Evolutionary conservation across 2,329 filamentous ascomycete genomes (phyloP).

Genomic region (Sporothrix globosa): DNA sequence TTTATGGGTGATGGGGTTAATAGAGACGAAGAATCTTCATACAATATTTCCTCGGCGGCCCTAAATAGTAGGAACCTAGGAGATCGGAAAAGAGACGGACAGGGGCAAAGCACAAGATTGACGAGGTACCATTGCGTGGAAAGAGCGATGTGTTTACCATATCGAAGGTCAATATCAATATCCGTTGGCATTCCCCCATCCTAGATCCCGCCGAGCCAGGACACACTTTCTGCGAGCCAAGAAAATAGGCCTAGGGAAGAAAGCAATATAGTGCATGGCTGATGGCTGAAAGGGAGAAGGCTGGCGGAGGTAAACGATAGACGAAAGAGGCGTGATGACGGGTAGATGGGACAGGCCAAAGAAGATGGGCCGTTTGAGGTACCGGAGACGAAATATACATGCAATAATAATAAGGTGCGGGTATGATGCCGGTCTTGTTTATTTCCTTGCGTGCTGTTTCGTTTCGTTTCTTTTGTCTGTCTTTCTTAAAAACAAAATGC

Average conservation of each 20-base stretch:
- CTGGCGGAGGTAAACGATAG: neutral
- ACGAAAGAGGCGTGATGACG: conserved; percentile 9
- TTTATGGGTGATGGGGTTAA: conserved; percentile 1
- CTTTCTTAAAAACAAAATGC: neutral
- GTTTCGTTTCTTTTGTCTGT: conserved; percentile 8
- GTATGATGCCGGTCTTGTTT: conserved; percentile 16
- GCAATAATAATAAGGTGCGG: neutral
- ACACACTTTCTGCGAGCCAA: conserved; percentile 3
- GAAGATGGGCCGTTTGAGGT: conserved; percentile 6
- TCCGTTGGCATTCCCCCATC: conserved; percentile 15
- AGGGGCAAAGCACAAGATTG: conserved; percentile 3
- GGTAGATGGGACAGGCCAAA: conserved; percentile 22
- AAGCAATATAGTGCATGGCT: neutral
- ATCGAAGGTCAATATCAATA: conserved; percentile 13
- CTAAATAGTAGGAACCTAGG: neutral
- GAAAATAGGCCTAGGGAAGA: conserved; percentile 21
- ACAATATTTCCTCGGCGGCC: neutral
- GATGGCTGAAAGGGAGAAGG: conserved; percentile 14
- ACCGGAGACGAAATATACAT: conserved; percentile 11
- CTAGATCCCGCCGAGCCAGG: conserved; percentile 18
- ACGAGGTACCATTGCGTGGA: neutral
- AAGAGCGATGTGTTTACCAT: conserved; percentile 13
- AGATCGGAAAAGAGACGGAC: conserved; percentile 2
- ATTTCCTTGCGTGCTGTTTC: neutral
- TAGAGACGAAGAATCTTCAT: neutral